Evolutionary conservation across 257 asterid species (phyloP), one percentile per base, ranked within the genome.

Genomic region (Nicotiana attenuata): DNA sequence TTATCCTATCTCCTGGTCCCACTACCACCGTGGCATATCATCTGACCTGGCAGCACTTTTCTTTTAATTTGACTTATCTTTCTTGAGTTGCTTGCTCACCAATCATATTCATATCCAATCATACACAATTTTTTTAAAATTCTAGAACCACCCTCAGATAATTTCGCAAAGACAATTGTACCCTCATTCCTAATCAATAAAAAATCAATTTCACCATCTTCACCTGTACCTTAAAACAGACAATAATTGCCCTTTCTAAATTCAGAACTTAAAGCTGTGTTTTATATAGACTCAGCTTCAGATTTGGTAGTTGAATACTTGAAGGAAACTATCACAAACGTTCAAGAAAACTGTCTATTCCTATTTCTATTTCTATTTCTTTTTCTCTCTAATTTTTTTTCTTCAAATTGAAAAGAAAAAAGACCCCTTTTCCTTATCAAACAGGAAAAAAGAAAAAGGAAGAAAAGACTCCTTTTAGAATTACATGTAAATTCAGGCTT

Each of bases 31-130:
- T 47, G 45, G 41, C 79, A 47, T 8, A 7, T 10, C 63, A 24
- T 73, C 45, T 73, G 79, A 73, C 79, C 45, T 73, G 79, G 63
- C 79, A 73, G 4, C 26, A n/a, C 56, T 57, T 73, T 73, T 41
- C 50, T 41, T 73, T 50, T 47, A 14, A 14, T 11, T 71, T 45
- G 61, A 73, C 38, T 24, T 73, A 24, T 73, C 79, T 47, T 33
- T 17, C 20, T 66, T 33, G 8, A 16, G 45, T 66, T 31, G 76
- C 76, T 66, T 66, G 8, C 8, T 24, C 16, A 50, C 79, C 79
- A 73, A 73, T 47, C 41, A 73, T 56, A 56, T 56, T 52, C 63
- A 56, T 24, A 47, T 19, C 41, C 60, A 47, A 73, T 73, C 61
- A 73, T 10, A 24, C 5, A 47, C 24, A 73, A 7, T 14, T 50